These are phyloP conservation scores for Dunaliella sp. DNA, from an alignment of 139 green algal genomes.

Conservation along the genomic window DNA sequence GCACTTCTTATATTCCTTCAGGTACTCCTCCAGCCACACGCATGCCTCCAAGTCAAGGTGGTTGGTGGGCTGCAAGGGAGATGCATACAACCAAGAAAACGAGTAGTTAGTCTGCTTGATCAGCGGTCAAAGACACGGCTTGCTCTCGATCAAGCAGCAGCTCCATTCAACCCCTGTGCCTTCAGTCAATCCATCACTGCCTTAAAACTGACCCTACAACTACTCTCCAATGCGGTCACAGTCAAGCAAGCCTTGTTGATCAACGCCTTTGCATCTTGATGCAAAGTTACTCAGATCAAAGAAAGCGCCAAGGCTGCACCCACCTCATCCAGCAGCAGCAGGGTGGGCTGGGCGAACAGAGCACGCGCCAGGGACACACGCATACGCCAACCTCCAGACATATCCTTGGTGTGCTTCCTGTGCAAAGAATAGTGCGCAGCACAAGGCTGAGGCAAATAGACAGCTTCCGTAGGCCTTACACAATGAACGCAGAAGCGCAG, in stretches of 20 bases:
- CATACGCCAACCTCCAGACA: conserved; percentile 96
- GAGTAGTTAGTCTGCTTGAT: background rate
- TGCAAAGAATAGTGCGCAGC: background rate
- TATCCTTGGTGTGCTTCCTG: conserved; percentile 73
- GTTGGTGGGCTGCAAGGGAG: conserved; percentile 62
- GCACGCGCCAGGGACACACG: conserved; percentile 89
- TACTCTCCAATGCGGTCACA: background rate
- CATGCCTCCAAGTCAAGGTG: conserved; percentile 87
- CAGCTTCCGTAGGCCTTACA: background rate
- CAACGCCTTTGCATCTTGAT: background rate
- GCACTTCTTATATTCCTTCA: conserved; percentile 68
- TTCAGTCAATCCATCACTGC: background rate
- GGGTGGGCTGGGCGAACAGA: conserved; percentile 88
- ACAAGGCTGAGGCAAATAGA: background rate
- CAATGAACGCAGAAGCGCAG: conserved; percentile 81
- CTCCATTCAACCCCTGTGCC: background rate
- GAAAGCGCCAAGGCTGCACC: background rate
- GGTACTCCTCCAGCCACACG: conserved; percentile 95
- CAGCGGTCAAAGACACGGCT: background rate
- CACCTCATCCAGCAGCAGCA: conserved; percentile 71
- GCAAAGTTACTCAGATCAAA: background rate
- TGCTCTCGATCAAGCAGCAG: background rate
- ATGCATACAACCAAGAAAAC: conserved; percentile 38
- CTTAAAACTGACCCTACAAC: background rate
- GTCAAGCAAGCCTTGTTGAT: background rate